These are phyloP conservation scores for Trypanosoma cruzi DNA, from an alignment of 208 protist genomes.

Conservation along the genomic window DNA sequence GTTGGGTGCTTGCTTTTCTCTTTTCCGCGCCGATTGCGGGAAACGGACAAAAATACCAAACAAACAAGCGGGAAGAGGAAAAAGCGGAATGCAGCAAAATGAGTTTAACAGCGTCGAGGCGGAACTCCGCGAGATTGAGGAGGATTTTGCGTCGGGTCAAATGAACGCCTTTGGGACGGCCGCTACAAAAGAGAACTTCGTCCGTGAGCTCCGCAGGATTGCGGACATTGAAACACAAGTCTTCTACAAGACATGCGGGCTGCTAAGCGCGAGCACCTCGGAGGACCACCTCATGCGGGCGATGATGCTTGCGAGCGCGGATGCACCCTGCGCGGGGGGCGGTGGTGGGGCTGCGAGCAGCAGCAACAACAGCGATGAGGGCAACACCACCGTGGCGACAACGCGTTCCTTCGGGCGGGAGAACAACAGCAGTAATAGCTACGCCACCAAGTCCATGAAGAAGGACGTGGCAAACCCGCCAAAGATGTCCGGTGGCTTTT, in stretches of 20 bases:
- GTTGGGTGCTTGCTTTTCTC: background rate
- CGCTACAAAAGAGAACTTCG: slow-evolving; percentile 65
- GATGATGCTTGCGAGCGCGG: slow-evolving; percentile 67
- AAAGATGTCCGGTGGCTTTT: background rate
- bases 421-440: slow-evolving; percentile 12
- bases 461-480: background rate
- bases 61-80: too few relatives aligned
- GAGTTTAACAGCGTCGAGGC: slow-evolving; percentile 77
- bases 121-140: slow-evolving; percentile 84
- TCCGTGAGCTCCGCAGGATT: slow-evolving; percentile 77
- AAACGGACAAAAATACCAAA: too few relatives aligned
- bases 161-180: slow-evolving; percentile 87
- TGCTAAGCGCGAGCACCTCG: slow-evolving; percentile 66
- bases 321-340: slow-evolving; percentile 25
- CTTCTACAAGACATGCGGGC: slow-evolving; percentile 77
- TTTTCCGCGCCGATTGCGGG: background rate
- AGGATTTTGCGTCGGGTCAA: slow-evolving; percentile 76
- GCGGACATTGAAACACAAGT: slow-evolving; percentile 85
- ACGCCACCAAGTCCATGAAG: background rate
- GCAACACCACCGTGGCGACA: background rate
- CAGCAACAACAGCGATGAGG: slow-evolving; percentile 31
- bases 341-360: slow-evolving; percentile 31
- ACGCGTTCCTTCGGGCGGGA: background rate
- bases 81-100: slow-evolving; percentile 41
- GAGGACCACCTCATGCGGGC: slow-evolving; percentile 64